Evolutionary conservation across 495 filamentous ascomycete genomes (phyloP), one percentile per base, ranked within the genome.

Genomic region (Lindgomyces ingoldianus): DNA sequence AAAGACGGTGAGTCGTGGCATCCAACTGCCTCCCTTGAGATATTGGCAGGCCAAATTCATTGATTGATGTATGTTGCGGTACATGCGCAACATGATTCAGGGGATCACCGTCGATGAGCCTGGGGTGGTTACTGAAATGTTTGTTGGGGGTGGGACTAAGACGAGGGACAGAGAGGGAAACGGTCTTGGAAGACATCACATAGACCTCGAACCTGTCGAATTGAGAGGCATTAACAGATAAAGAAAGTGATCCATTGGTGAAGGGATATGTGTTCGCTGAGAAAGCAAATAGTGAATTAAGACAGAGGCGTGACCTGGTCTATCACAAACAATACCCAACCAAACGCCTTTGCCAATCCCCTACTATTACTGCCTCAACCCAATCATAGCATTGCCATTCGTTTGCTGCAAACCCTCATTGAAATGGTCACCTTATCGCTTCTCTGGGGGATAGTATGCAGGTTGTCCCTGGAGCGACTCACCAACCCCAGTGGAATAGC

Each of bases 401-500:
- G 29, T 25, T n/a, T n/a, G n/a, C n/a, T n/a, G n/a, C n/a, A n/a
- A n/a, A n/a, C n/a, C n/a, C n/a, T n/a, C n/a, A n/a, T n/a, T 55
- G 18, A 1, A 25, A 41, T 19, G 33, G 22, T n/a, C 18, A 41
- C 18, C 51, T 66, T 57, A 70, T 54, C 68, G 54, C 58, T 70
- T 70, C 63, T 65, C 64, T 14, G 60, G 56, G 16, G 58, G 42
- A 53, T 70, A 63, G 45, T 65, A 52, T 4, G 58, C 63, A 8
- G 64, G 33, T 29, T 67, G 53, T 0, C 64, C 64, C 19, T 67
- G 22, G 16, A 75, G 44, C 8, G 67, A 57, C 66, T 75, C 73
- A 12, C 73, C 73, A 0, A 72, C 49, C 10, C 66, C 67, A n/a
- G 62, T 44, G 0, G 21, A 39, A 45, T 75, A 75, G 6, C 53